These are phyloP conservation scores for Endocladia muricata DNA, from an alignment of 31 red algal species.

Conservation along the genomic window DNA sequence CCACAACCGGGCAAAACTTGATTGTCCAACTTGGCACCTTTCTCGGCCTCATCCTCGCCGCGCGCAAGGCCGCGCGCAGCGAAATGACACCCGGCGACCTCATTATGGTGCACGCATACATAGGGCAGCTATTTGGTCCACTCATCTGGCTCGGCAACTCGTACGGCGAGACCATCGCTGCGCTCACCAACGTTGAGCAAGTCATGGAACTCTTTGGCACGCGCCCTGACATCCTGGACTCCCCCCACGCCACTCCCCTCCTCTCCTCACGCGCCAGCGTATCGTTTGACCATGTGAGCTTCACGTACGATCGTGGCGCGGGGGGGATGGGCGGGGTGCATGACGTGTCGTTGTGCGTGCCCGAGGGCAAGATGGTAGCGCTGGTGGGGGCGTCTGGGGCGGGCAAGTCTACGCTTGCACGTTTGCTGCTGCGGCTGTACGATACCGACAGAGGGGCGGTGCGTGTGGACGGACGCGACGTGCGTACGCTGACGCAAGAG, in stretches of 20 bases:
- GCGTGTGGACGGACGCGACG: conserved; percentile 64
- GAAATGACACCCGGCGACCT: conserved; percentile 49
- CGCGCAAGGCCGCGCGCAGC: conserved; percentile 12
- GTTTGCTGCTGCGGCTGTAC: conserved; percentile 70
- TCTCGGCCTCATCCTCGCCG: conserved; percentile 49
- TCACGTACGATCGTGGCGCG: conserved; percentile 48
- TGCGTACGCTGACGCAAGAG: conserved; percentile 34
- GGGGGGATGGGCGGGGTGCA: conserved; percentile 15
- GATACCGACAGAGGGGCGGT: conserved; percentile 63
- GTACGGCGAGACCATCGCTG: conserved; percentile 27
- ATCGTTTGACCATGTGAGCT: conserved; percentile 79
- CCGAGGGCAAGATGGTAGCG: conserved; percentile 64
- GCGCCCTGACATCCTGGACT: conserved; percentile 43
- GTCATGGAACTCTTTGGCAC: conserved; percentile 65
- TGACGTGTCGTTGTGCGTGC: conserved; percentile 62
- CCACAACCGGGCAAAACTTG: conserved; percentile 37
- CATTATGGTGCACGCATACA: conserved; percentile 39
- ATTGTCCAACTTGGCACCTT: conserved; percentile 48
- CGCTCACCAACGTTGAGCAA: conserved; percentile 71
- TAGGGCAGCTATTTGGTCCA: conserved; percentile 51
- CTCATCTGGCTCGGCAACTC: conserved; percentile 61
- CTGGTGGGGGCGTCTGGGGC: conserved; percentile 92
- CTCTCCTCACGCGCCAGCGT: conserved; percentile 2
- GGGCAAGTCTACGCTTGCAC: conserved; percentile 84
- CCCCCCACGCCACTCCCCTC: conserved; percentile 38